These are phyloP conservation scores for Gentiana dahurica DNA, from an alignment of 257 asterid genomes.

Conservation along the genomic window DNA sequence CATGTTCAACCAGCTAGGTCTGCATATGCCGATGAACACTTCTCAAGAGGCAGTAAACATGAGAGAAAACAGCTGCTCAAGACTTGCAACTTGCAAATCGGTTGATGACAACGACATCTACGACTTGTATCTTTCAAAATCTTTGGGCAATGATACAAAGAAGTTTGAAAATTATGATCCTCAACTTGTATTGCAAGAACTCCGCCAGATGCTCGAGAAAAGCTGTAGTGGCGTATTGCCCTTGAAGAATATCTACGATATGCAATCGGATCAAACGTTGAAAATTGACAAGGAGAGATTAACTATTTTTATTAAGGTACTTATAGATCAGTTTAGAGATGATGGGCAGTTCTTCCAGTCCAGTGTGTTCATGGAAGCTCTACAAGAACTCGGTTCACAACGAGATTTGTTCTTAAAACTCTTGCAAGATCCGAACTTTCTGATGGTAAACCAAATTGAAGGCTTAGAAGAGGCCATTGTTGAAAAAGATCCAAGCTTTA, in stretches of 20 bases:
- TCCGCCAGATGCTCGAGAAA: slow-evolving; percentile 27
- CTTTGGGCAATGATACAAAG: slow-evolving; percentile 15
- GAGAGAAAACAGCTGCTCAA: slow-evolving; percentile 31
- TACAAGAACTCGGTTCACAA: slow-evolving; percentile 41
- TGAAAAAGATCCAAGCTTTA: slow-evolving; percentile 18
- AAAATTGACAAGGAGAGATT: slow-evolving; percentile 48
- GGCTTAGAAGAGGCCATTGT: slow-evolving; percentile 29
- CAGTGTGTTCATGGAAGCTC: slow-evolving; percentile 58
- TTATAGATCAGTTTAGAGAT: slow-evolving; percentile 46
- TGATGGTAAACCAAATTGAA: slow-evolving; percentile 37
- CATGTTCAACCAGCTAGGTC: slow-evolving; percentile 46
- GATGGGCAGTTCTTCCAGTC: slow-evolving; percentile 38
- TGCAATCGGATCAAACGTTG: slow-evolving; percentile 23
- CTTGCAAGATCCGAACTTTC: slow-evolving; percentile 52
- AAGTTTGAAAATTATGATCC: slow-evolving; percentile 34
- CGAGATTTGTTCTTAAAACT: slow-evolving; percentile 48
- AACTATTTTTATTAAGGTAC: slow-evolving; percentile 49
- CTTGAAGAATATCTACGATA: slow-evolving; percentile 18
- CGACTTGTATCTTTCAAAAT: slow-evolving; percentile 29
- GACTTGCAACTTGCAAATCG: slow-evolving; percentile 24
- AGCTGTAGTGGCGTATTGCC: slow-evolving; percentile 16
- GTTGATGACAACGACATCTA: slow-evolving; percentile 30
- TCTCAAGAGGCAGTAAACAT: slow-evolving; percentile 23
- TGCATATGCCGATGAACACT: slow-evolving; percentile 19
- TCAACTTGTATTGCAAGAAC: slow-evolving; percentile 43